Evolutionary conservation across 2,329 filamentous ascomycete species (phyloP).

Genomic region (Diaporthe sp.): DNA sequence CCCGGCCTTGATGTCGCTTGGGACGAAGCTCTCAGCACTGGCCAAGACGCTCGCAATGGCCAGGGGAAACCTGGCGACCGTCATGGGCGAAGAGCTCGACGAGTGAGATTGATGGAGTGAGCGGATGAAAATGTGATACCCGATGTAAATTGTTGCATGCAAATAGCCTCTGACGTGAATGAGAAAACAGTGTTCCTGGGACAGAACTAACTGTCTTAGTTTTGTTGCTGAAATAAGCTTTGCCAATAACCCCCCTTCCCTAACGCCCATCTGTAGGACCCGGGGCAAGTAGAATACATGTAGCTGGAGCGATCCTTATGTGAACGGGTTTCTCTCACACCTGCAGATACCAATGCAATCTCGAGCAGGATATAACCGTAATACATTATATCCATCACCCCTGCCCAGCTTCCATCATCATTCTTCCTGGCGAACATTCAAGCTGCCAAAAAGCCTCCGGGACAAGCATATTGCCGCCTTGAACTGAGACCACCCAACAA

Average conservation of each 20-base stretch:
- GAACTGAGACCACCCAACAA: not conserved
- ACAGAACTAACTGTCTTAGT: no score
- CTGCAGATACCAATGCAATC: not conserved
- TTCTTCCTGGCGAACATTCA: not conserved
- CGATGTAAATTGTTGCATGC: slow-evolving; percentile 22
- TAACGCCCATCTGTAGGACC: not conserved
- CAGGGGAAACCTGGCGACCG: slow-evolving; percentile 79
- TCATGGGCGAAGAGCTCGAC: slow-evolving; percentile 76
- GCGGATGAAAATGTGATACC: slow-evolving; percentile 33
- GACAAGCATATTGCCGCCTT: not conserved
- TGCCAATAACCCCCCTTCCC: not conserved
- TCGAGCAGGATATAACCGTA: not conserved
- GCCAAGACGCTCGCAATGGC: slow-evolving; percentile 80
- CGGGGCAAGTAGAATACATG: not conserved
- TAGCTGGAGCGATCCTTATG: not conserved
- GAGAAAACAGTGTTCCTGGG: not conserved
- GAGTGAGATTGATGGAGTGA: slow-evolving; percentile 46
- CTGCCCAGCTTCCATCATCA: not conserved
- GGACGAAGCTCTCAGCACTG: slow-evolving; percentile 85
- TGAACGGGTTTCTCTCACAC: not conserved
- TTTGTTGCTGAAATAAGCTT: not conserved
- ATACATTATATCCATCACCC: not conserved
- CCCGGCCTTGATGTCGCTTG: slow-evolving; percentile 85
- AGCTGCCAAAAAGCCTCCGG: not conserved
- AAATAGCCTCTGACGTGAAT: not conserved